Conservation (phyloP, 2,329 filamentous ascomycete genomes). For the Davidsoniella virescens region DNA sequence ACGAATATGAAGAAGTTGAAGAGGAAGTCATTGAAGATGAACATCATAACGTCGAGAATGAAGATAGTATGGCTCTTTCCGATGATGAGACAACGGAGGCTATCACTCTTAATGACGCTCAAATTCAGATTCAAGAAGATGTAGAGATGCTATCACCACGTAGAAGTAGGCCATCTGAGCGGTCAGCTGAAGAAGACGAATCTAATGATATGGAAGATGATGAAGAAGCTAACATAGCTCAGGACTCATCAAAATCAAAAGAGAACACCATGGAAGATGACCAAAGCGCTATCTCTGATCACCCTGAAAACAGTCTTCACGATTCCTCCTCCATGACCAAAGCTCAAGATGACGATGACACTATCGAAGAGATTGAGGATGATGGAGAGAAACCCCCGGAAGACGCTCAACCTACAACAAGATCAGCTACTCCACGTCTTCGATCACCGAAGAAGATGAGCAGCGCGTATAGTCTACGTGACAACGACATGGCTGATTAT, state of each 20-base stretch:
- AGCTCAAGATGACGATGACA: not conserved
- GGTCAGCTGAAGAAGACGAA: not conserved
- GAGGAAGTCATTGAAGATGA: conserved; percentile 13
- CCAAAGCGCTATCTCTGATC: not conserved
- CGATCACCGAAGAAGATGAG: conserved; percentile 14
- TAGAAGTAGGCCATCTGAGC: not conserved
- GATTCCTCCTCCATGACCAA: not conserved
- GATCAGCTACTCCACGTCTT: not conserved
- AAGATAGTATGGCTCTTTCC: conserved; percentile 8
- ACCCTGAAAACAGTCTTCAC: not conserved
- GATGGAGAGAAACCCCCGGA: not conserved
- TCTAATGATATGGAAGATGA: not conserved
- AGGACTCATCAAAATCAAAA: not conserved
- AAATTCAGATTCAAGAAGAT: conserved; percentile 8
- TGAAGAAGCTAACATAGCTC: not conserved
- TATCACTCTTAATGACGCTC: conserved; percentile 7
- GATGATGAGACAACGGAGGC: conserved; percentile 12
- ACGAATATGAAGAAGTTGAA: conserved; percentile 4
- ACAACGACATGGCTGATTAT: conserved; percentile 23
- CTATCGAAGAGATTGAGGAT: not conserved
- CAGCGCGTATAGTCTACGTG: conserved; percentile 22
- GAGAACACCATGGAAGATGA: not conserved
- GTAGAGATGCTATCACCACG: conserved; percentile 10
- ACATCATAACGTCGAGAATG: conserved; percentile 1
- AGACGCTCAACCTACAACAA: not conserved